phyloP scores from a whole-genome alignment of 148 eudicot genomes.

The Limonium bicolor region DNA sequence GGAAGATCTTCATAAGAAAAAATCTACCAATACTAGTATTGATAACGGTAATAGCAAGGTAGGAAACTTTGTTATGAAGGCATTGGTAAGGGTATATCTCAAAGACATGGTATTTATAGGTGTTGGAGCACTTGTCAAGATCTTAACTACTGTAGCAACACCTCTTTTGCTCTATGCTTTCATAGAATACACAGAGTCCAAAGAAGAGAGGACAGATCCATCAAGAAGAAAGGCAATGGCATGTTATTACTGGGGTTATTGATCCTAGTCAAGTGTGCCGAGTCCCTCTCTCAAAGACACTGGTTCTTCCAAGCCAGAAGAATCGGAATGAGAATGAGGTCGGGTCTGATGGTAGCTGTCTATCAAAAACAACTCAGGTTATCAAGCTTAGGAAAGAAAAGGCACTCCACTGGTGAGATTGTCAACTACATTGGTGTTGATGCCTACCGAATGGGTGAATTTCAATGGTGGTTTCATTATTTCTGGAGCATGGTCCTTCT shows the following conservation, averaged over 20 bases:
- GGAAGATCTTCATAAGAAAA: constrained; percentile 35
- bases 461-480: constrained; percentile 34
- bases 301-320: constrained; percentile 38
- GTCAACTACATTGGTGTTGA: constrained; percentile 55
- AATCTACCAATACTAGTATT: constrained; percentile 34
- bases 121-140: constrained; percentile 56
- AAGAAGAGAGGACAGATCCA: constrained; percentile 18
- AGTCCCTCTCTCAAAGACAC: constrained; percentile 33
- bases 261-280: constrained; percentile 26
- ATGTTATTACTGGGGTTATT: constrained; percentile 34
- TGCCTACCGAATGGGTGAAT: constrained; percentile 49
- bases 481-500: constrained; percentile 45
- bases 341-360: constrained; percentile 43
- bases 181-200: constrained; percentile 32
- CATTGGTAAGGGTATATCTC: no score
- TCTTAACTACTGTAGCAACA: constrained; percentile 48
- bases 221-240: constrained; percentile 29
- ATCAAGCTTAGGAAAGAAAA: constrained; percentile 33
- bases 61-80: no score
- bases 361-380: constrained; percentile 33
- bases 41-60: no score
- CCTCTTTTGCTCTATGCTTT: constrained; percentile 21
- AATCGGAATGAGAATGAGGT: constrained; percentile 39
- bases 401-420: constrained; percentile 48
- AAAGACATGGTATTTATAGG: constrained; percentile 33